These are phyloP conservation scores for Globisporangium paddicum DNA, from an alignment of 352 stramenopile genomes.

Conservation along the genomic window DNA sequence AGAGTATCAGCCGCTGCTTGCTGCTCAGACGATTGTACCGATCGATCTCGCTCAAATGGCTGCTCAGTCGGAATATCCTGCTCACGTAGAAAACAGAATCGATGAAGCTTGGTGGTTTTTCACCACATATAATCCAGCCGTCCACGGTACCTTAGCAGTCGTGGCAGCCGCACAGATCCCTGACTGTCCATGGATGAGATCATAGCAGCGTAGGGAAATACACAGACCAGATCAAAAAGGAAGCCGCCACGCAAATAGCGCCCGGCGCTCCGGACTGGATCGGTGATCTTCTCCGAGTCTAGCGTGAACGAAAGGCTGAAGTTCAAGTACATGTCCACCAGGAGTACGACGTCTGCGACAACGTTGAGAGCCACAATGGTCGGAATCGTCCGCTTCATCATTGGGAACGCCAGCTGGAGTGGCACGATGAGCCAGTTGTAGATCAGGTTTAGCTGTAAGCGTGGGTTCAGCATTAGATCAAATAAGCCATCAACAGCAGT, in stretches of 20 bases:
- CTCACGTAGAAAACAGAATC: background rate
- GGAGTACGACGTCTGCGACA: slow-evolving; percentile 25
- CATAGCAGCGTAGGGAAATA: slow-evolving; percentile 32
- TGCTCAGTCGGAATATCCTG: slow-evolving; percentile 15
- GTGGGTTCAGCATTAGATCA: background rate
- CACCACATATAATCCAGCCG: background rate
- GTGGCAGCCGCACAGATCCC: slow-evolving; percentile 25
- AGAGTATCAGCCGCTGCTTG: slow-evolving; percentile 31
- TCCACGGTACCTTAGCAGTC: slow-evolving; percentile 20
- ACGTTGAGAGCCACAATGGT: slow-evolving; percentile 23
- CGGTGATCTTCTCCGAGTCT: slow-evolving; percentile 46
- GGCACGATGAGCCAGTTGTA: slow-evolving; percentile 50
- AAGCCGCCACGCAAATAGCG: slow-evolving; percentile 34
- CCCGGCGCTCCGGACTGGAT: slow-evolving; percentile 24
- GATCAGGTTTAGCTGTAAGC: slow-evolving; percentile 4
- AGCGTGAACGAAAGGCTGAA: slow-evolving; percentile 45
- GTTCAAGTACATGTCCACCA: slow-evolving; percentile 44
- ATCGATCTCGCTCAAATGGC: slow-evolving; percentile 26
- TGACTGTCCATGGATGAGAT: slow-evolving; percentile 10
- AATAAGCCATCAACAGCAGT: background rate
- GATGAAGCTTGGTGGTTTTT: background rate
- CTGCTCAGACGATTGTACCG: slow-evolving; percentile 34
- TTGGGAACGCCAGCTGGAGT: slow-evolving; percentile 43
- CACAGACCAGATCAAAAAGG: slow-evolving; percentile 32
- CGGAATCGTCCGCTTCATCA: background rate